phyloP scores from a whole-genome alignment of 805 yeast genomes.

The Tetrapisispora taiwanensis region DNA sequence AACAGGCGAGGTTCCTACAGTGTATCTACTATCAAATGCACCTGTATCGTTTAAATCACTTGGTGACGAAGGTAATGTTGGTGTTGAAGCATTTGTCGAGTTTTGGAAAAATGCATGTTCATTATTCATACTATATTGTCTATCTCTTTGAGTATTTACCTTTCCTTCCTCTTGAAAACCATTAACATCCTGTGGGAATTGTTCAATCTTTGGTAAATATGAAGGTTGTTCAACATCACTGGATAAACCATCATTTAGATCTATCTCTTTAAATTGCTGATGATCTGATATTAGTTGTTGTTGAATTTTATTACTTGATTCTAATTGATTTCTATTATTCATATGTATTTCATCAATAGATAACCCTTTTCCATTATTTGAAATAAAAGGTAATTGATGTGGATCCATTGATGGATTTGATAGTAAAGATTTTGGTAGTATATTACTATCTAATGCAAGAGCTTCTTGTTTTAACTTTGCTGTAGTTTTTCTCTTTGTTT shows the following conservation, averaged over 20 bases:
- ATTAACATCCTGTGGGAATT: not conserved
- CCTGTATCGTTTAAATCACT: constrained; percentile 24
- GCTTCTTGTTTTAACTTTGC: constrained; percentile 18
- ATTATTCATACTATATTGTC: not conserved
- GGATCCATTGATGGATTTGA: constrained; percentile 19
- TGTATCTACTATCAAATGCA: constrained; percentile 22
- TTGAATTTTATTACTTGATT: constrained; percentile 3
- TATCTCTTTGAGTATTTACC: not conserved
- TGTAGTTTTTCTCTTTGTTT: constrained; percentile 15
- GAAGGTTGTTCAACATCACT: constrained; percentile 28
- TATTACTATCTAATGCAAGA: constrained; percentile 19
- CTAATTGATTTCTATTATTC: constrained; percentile 2
- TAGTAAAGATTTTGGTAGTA: constrained; percentile 19
- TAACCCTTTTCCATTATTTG: not conserved
- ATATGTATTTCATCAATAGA: not conserved
- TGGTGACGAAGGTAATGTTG: constrained; percentile 28
- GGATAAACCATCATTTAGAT: constrained; percentile 30
- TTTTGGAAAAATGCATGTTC: not conserved
- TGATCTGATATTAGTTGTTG: not conserved
- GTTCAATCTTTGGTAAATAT: not conserved
- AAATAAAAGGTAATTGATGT: constrained; percentile 17
- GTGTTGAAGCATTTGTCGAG: constrained; percentile 21
- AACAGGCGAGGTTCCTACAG: constrained; percentile 26
- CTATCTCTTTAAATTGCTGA: constrained; percentile 23
- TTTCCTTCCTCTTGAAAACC: not conserved